phyloP scores from a whole-genome alignment of 768 basidiomycete species.

The Antrodiella citrinella region DNA sequence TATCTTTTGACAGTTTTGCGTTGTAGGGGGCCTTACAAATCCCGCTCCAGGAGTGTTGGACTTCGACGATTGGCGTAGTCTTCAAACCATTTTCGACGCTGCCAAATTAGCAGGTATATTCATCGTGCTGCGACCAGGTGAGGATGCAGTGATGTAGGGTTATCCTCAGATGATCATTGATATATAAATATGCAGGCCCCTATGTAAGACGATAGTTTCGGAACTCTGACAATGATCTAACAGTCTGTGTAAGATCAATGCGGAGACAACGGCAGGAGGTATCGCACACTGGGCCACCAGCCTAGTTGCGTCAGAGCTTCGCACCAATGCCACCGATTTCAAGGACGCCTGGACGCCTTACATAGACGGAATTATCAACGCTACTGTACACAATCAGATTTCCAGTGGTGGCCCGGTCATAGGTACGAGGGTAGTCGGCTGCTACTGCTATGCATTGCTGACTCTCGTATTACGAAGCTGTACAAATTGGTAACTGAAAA shows the following conservation, averaged over 20 bases:
- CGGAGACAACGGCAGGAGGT: conserved; percentile 75
- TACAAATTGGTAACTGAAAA: conserved; percentile 42
- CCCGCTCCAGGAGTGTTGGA: conserved; percentile 69
- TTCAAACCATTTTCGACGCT: conserved; percentile 67
- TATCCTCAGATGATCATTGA: too few relatives aligned
- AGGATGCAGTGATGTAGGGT: too few relatives aligned
- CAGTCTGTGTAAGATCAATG: conserved; percentile 52
- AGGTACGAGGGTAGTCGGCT: conserved; percentile 30
- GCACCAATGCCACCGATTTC: conserved; percentile 73
- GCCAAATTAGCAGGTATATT: conserved; percentile 69
- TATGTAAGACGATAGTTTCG: conserved; percentile 2
- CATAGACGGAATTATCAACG: conserved; percentile 54
- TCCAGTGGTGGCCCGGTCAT: conserved; percentile 69
- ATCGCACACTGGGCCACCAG: conserved; percentile 64
- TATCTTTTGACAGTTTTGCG: background rate
- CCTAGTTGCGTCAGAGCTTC: conserved; percentile 52
- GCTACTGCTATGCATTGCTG: too few relatives aligned
- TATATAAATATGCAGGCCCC: background rate
- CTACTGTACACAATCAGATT: conserved; percentile 59
- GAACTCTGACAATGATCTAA: background rate
- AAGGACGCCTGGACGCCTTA: conserved; percentile 65
- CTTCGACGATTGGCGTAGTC: conserved; percentile 59
- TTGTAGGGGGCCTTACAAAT: conserved; percentile 51
- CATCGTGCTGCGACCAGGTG: conserved; percentile 74
- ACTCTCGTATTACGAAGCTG: conserved; percentile 23